Evolutionary conservation across 805 yeast species (phyloP).

Genomic region (Sugiyamaella lignohabitans): DNA sequence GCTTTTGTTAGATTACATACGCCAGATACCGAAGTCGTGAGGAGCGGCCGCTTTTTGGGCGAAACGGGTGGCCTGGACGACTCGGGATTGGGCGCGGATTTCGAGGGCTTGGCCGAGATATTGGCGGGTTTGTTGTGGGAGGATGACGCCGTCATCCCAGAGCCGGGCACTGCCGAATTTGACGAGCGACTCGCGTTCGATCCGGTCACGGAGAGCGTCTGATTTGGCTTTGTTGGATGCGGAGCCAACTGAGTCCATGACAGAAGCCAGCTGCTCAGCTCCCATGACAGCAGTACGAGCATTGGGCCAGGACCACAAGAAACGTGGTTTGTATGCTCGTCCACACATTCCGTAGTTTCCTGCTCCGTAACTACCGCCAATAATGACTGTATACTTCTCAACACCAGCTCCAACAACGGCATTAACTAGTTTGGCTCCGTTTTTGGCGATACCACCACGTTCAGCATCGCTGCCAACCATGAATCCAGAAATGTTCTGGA

Average conservation of each 20-base stretch:
- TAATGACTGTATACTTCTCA: conserved; percentile 29
- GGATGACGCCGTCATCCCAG: conserved; percentile 32
- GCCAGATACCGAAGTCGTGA: conserved; percentile 27
- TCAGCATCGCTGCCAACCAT: conserved; percentile 33
- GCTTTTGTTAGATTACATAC: conserved; percentile 22
- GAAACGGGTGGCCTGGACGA: conserved; percentile 3
- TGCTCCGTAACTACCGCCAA: conserved; percentile 32
- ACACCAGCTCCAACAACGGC: conserved; percentile 32
- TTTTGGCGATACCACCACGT: conserved; percentile 31
- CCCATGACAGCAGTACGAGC: conserved; percentile 32
- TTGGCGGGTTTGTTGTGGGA: conserved; percentile 27
- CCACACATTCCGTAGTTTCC: conserved; percentile 34
- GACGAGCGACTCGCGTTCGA: conserved; percentile 26
- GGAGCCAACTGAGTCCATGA: conserved; percentile 28
- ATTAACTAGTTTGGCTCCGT: conserved; percentile 30
- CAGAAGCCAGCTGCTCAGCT: conserved; percentile 30
- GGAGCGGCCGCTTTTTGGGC: conserved; percentile 11
- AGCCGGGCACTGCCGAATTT: conserved; percentile 28
- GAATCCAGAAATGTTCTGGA: conserved; percentile 31
- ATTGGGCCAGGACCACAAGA: conserved; percentile 32
- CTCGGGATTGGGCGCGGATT: conserved; percentile 16
- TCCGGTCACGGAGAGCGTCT: conserved; percentile 22
- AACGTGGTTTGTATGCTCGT: conserved; percentile 29
- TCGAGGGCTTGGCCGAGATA: conserved; percentile 29
- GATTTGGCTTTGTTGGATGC: conserved; percentile 15